Conservation (phyloP, 495 filamentous ascomycete genomes). For the Annulohypoxylon maeteangense region DNA sequence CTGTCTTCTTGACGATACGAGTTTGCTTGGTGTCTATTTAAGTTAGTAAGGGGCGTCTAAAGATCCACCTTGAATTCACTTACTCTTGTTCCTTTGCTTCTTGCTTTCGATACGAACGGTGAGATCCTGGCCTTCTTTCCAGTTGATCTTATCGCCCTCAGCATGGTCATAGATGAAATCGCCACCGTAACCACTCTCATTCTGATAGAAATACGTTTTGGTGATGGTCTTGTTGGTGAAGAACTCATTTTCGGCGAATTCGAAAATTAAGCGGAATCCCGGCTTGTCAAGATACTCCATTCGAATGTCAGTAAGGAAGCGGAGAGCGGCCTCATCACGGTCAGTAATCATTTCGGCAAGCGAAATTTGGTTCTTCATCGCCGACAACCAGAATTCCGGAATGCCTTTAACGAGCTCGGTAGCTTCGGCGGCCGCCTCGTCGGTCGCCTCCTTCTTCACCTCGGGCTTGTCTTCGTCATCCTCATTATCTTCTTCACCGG, state of each 20-base stretch:
- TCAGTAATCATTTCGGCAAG: conserved; percentile 98
- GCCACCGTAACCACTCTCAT: conserved; percentile 96
- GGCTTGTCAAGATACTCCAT: conserved; percentile 99
- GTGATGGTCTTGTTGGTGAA: conserved; percentile 97
- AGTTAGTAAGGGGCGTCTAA: conserved; percentile 45
- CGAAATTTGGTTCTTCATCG: conserved; percentile 99
- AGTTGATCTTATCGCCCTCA: conserved; percentile 97
- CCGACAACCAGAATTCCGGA: conserved; percentile 98
- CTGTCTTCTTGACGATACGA: conserved; percentile 97
- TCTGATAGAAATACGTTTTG: conserved; percentile 99
- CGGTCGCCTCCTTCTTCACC: conserved; percentile 64
- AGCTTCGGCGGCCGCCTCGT: conserved; percentile 61
- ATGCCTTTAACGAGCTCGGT: conserved; percentile 72
- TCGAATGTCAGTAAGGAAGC: conserved; percentile 90
- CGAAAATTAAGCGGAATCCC: conserved; percentile 97
- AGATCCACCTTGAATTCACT: conserved; percentile 44
- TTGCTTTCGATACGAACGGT: conserved; percentile 96
- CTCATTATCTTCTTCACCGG: conserved; percentile 83
- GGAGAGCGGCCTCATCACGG: conserved; percentile 91
- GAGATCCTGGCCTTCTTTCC: conserved; percentile 92
- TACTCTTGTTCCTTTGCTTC: conserved; percentile 99
- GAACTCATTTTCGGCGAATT: conserved; percentile 93
- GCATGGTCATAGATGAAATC: conserved; percentile 99
- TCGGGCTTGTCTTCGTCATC: conserved; percentile 68
- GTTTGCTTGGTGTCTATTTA: conserved; percentile 94